Percentiles rank a stretch among this genome's conserved stretches.
These are phyloP conservation scores for Macadamia integrifolia DNA, from an alignment of 164 flowering plant species.

Conservation along the genomic window DNA sequence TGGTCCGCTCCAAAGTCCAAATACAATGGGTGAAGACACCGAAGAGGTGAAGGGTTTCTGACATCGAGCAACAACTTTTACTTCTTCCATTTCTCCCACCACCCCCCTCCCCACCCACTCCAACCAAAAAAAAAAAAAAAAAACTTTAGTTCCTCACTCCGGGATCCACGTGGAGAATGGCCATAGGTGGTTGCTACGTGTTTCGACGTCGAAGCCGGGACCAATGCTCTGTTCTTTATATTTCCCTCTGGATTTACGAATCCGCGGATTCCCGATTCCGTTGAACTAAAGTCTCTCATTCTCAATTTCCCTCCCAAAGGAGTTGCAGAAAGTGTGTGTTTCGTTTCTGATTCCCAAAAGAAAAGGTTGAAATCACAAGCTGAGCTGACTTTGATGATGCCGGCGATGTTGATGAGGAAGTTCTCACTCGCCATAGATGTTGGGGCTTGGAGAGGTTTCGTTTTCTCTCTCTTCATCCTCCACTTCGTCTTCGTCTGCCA, in stretches of 20 bases:
- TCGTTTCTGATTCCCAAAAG: neutral
- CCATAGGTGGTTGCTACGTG: conserved; percentile 34
- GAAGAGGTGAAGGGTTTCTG: too few relatives aligned
- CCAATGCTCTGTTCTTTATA: too few relatives aligned
- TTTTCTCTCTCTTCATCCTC: conserved; percentile 41
- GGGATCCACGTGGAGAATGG: conserved; percentile 20
- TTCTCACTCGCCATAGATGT: conserved; percentile 36
- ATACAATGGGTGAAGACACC: too few relatives aligned
- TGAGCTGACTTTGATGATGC: conserved; percentile 11
- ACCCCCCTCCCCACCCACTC: neutral
- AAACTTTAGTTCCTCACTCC: neutral
- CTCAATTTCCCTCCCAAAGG: neutral
- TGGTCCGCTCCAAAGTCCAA: too few relatives aligned
- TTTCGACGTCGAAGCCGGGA: conserved; percentile 2
- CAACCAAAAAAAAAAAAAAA: too few relatives aligned
- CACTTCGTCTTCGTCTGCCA: conserved; percentile 58
- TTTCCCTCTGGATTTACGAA: neutral
- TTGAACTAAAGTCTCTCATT: neutral
- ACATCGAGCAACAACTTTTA: too few relatives aligned
- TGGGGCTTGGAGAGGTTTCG: conserved; percentile 48
- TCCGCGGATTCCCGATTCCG: neutral
- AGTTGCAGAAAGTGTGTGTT: neutral
- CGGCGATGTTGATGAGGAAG: conserved; percentile 6
- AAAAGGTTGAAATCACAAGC: neutral
- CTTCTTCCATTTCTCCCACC: neutral